Evolutionary conservation across 106 monocot genomes (phyloP), one percentile per base, ranked within the genome.

Genomic region (Allium cepa): DNA sequence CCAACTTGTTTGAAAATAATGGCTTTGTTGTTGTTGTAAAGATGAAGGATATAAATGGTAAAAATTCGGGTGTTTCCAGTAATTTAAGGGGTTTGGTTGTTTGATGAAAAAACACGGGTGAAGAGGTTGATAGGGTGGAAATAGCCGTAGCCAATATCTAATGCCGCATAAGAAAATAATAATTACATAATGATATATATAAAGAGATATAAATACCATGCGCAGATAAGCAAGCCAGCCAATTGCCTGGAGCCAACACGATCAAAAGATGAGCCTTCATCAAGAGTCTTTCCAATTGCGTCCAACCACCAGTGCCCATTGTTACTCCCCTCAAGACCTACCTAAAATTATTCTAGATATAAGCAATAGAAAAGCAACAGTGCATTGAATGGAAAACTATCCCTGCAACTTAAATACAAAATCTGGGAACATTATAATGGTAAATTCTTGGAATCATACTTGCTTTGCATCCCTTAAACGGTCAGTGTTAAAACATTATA

Each of bases 241-340:
- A 88, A 57, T 67, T 88, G 88, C 66, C 88, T 84, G n/a, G 88
- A 88, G 70, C 88, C 88, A 76, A 88, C 81, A 73, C 84, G 84
- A 36, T 84, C 76, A 76, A 88, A 88, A 49, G 84, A 76, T 55
- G 53, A 64, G 52, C 84, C 88, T 79, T 88, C 84, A 72, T 79
- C 81, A 59, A 88, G 64, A 55, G 76, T 82, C 65, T 73, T 84
- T 49, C 84, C 88, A 60, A 88, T 82, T 63, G 70, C 60, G 61
- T 84, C 84, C 63, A 84, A 82, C 88, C 88, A 88, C 88, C 88
- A 88, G 63, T 88, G 84, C 47, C 88, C 84, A 74, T 88, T 84
- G 52, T 73, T 74, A 73, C 88, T 88, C 28, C 88, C 88, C 63
- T 88, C 88, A 47, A 84, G 78, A 67, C 88, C 88, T 71, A 84